Percentiles rank a stretch among this genome's conserved stretches.
Evolutionary conservation across 768 basidiomycete species (phyloP).

Genomic region (Termitomyces eurrhizus): DNA sequence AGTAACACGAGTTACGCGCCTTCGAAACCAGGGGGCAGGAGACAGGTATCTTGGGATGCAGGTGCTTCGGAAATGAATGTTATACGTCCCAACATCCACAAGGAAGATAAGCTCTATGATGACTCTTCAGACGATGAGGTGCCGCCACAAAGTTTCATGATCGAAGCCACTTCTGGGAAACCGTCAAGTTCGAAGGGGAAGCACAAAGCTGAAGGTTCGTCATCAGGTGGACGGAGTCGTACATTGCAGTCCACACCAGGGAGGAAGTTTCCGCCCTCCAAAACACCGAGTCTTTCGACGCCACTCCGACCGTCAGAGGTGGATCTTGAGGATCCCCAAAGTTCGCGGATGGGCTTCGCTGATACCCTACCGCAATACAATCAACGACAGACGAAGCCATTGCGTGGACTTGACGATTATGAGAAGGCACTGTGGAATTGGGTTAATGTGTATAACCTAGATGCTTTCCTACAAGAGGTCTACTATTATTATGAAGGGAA

Average conservation of each 20-base stretch:
- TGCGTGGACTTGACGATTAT: slow-evolving; percentile 75
- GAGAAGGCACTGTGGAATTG: slow-evolving; percentile 97
- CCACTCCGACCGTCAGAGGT: slow-evolving; percentile 68
- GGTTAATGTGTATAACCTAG: slow-evolving; percentile 98
- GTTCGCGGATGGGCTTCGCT: slow-evolving; percentile 17
- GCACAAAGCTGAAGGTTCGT: slow-evolving; percentile 14
- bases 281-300: slow-evolving; percentile 39
- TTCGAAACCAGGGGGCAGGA: slow-evolving; percentile 41
- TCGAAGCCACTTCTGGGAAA: slow-evolving; percentile 61
- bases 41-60: slow-evolving; percentile 56
- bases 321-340: slow-evolving; percentile 31
- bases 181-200: slow-evolving; percentile 27
- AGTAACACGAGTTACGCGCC: slow-evolving; percentile 21
- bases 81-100: slow-evolving; percentile 69
- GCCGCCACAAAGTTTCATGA: slow-evolving; percentile 82
- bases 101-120: slow-evolving; percentile 56
- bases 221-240: slow-evolving; percentile 34
- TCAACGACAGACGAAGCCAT: slow-evolving; percentile 38
- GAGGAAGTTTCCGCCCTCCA: slow-evolving; percentile 33
- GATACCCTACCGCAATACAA: slow-evolving; percentile 27
- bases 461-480: slow-evolving; percentile 91
- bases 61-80: slow-evolving; percentile 52
- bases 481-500: slow-evolving; percentile 97
- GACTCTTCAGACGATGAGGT: slow-evolving; percentile 81
- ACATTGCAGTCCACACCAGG: slow-evolving; percentile 49